Base-by-base conservation (phyloP, 2,329 filamentous ascomycete species). In the Botrytis paeoniae region DNA sequence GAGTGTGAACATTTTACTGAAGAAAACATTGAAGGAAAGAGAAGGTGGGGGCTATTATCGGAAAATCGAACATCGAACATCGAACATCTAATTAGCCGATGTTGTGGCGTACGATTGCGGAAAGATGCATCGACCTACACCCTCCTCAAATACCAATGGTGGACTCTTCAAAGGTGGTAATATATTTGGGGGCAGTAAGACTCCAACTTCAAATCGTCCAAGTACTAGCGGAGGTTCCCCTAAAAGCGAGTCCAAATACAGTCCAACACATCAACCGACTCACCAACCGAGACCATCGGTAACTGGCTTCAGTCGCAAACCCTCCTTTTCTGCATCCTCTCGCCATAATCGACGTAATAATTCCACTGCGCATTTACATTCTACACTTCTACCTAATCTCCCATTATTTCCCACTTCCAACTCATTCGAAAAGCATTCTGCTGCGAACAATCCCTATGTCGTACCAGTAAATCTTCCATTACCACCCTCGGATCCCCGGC, bases 251-350 rank as follows among this genome's bases (percentile, higher is more conserved):
- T 75, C 75, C 63, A 72, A 73, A 18, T 73, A 71, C 32, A 74
- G 73, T 51, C 72, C 70, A 25, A 60, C 62, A 10, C 48, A 65
- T 43, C 70, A 60, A 61, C 62, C 45, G 45, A 48, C 48, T 41
- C 65, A 72, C 61, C 71, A 74, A 10, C 71, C 72, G 45, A 75
- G 69, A 18, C 74, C 80, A 84, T 86, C 80, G 29, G 29, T 71
- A 85, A 86, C 66, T 85, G 86, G 77, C 80, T 86, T 88, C 78
- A 82, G 84, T 72, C 87, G 86, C 77, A 88, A 87, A 78, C 75
- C 86, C 14, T 88, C 87, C 61, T 84, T 88, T 74, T 85, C 84
- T 25, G 82, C 83, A 20, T 81, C 77, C 54, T 73, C 74, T 22
- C 78, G 82, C 73, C 82, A 83, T 68, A 82, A 68, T 61, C 70